These are phyloP conservation scores for Balakata baccata DNA, from an alignment of 345 rosid genomes.

Conservation along the genomic window DNA sequence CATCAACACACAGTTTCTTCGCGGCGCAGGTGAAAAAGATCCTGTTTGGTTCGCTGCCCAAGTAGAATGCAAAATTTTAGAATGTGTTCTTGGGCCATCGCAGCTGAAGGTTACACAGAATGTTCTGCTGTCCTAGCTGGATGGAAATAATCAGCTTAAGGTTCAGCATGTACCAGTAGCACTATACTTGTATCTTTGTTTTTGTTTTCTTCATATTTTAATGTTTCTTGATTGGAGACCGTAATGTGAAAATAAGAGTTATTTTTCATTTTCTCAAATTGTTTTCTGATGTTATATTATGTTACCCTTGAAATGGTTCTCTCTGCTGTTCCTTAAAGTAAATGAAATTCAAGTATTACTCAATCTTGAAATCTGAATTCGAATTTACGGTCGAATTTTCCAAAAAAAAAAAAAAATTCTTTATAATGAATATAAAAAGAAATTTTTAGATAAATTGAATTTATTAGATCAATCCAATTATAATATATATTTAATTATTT, in stretches of 20 bases:
- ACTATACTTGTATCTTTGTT: neutral
- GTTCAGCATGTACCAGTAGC: neutral
- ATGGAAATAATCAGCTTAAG: neutral
- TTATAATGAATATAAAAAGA: too few relatives aligned
- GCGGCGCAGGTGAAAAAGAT: slow-evolving; percentile 5
- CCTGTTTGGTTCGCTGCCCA: neutral
- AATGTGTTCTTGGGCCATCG: neutral
- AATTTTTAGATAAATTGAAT: too few relatives aligned
- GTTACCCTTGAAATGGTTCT: too few relatives aligned
- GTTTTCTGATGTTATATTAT: too few relatives aligned
- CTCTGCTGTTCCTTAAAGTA: too few relatives aligned
- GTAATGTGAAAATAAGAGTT: neutral
- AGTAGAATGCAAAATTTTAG: neutral
- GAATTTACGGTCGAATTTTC: too few relatives aligned
- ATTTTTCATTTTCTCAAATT: neutral
- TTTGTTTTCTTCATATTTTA: neutral
- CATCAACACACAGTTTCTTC: slow-evolving; percentile 8
- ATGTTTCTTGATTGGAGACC: neutral
- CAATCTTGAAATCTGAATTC: too few relatives aligned
- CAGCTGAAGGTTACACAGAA: neutral
- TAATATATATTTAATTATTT: too few relatives aligned
- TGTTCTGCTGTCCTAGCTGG: neutral
- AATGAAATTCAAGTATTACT: neutral
- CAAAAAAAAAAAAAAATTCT: too few relatives aligned
- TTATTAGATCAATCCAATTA: too few relatives aligned